A percentile compares a stretch with the other conserved stretches of the same genome.
Conservation (phyloP, 2,329 filamentous ascomycete genomes). For the Paraconiothyrium brasiliense region DNA sequence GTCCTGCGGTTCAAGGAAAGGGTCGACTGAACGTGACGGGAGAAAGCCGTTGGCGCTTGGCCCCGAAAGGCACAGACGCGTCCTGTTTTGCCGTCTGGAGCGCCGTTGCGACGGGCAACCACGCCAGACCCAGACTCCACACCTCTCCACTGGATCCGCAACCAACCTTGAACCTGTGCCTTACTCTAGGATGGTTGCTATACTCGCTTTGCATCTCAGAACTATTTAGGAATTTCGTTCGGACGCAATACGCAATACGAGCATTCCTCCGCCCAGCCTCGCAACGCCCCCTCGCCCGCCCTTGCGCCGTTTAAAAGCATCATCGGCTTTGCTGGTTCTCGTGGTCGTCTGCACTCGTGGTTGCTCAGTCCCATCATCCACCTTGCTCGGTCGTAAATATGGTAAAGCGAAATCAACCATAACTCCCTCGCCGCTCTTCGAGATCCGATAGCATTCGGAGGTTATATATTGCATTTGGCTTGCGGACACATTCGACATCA, state of each 20-base stretch:
- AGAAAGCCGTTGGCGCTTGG: slow-evolving; percentile 19
- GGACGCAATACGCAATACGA: neutral
- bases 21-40: neutral
- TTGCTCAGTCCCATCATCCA: no score
- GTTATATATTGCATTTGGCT: no score
- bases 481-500: no score
- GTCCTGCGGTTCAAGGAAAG: slow-evolving; percentile 10
- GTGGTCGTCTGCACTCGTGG: no score
- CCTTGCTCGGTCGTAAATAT: no score
- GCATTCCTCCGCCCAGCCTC: neutral
- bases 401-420: no score
- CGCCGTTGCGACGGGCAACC: slow-evolving; percentile 27
- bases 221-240: neutral
- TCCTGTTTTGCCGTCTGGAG: slow-evolving; percentile 18
- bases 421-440: no score
- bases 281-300: neutral
- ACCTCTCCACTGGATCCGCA: neutral
- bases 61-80: slow-evolving; percentile 24
- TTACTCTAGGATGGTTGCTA: neutral
- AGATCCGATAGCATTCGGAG: no score
- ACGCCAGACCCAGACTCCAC: neutral
- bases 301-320: neutral
- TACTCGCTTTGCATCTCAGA: neutral
- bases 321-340: no score
- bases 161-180: neutral